Base-by-base conservation (phyloP, 1,284 basidiomycete species). In the Irpex rosettiformis region DNA sequence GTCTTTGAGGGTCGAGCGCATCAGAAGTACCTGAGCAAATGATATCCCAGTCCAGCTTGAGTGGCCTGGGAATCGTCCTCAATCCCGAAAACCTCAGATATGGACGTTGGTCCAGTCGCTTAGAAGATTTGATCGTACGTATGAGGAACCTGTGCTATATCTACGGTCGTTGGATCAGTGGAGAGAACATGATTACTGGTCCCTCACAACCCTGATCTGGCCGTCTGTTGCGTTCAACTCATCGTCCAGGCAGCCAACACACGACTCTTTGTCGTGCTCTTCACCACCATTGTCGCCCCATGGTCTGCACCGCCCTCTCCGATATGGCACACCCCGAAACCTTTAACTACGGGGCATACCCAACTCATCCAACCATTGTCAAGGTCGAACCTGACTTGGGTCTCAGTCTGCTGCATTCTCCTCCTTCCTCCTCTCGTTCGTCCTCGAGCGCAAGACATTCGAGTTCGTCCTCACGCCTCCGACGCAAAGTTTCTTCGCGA, bases 241-340 rank as follows among this genome's bases (percentile, higher is more conserved):
- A 71, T 73, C 70, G 65, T 64, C 70, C 66, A 71, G 72, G 70
- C 66, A 72, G 71, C 68, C 64, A 63, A 67, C 68, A 65, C 55
- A 61, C 59, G 28, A 43, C 52, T 58, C 60, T 55, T 59, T 64
- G 61, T 61, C 59, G 56, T 52, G 60, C 37, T 52, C 57, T 60
- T 55, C 48, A 55, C 51, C 61, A 61, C 59, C 61, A 49, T 56
- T 48, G 56, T 45, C 43, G n/a, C 59, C 59, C 62, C 60, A 66
- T 70, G 70, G 71, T 70, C 66, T 72, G 75, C 79, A 79, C 78
- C 68, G 79, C 79, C 75, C 51, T 37, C 51, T 48, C 52, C 68
- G 57, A 61, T 57, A 77, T 78, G 77, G 67, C 65, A 52, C 33
- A 58, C 55, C 52, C 59, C 43, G 55, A 63, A 54, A 47, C 67